Percentiles rank a stretch among this genome's conserved stretches.
These are phyloP conservation scores for Arthrocladium fulminans DNA, from an alignment of 2,329 filamentous ascomycete genomes.

Conservation along the genomic window DNA sequence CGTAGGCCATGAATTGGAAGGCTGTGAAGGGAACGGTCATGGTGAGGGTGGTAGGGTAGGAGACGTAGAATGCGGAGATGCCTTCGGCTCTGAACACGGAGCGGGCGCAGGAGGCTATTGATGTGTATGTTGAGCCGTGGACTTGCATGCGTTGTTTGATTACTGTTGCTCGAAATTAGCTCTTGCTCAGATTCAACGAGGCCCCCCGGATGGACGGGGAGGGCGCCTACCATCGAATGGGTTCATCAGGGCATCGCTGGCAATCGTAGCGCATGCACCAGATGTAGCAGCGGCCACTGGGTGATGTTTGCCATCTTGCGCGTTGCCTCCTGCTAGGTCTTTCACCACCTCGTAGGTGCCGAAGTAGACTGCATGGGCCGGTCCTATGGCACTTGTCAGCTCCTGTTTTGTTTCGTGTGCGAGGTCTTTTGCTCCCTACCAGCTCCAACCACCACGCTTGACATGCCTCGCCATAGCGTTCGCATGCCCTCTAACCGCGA, in stretches of 20 bases:
- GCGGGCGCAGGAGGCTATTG: constrained; percentile 75
- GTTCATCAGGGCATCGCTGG: constrained; percentile 98
- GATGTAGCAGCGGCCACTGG: constrained; percentile 87
- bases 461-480: constrained; percentile 92
- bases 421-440: constrained; percentile 47
- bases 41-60: constrained; percentile 91
- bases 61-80: constrained; percentile 88
- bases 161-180: constrained; percentile 52
- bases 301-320: constrained; percentile 71
- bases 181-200: no score
- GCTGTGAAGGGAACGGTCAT: constrained; percentile 99
- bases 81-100: constrained; percentile 84
- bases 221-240: constrained; percentile 77
- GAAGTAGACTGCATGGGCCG: constrained; percentile 96
- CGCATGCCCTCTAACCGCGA: constrained; percentile 80
- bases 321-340: constrained; percentile 88
- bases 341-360: constrained; percentile 97
- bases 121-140: constrained; percentile 85
- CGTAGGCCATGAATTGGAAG: constrained; percentile 94
- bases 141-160: constrained; percentile 99
- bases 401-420: constrained; percentile 1
- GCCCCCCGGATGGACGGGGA: constrained; percentile 8
- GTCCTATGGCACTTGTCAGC: constrained; percentile 50
- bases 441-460: constrained; percentile 89
- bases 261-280: constrained; percentile 89